These are phyloP conservation scores for Blastobotrys chiropterorum DNA, from an alignment of 805 yeast genomes.

Conservation along the genomic window DNA sequence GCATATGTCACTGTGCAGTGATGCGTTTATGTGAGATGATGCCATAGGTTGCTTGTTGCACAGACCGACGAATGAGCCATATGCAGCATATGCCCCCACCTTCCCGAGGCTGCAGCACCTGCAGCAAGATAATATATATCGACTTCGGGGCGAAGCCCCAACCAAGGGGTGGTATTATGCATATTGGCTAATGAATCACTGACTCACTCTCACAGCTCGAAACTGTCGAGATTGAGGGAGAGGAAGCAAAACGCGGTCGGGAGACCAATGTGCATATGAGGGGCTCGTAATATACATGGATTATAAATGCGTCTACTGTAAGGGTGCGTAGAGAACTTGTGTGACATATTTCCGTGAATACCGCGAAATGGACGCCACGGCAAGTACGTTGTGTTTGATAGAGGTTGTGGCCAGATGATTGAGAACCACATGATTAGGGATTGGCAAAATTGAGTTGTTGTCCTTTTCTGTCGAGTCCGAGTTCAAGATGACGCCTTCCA, in stretches of 20 bases:
- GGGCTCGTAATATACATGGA: not conserved
- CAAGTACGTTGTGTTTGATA: conserved; percentile 85
- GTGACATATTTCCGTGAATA: conserved; percentile 88
- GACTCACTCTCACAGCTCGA: too few relatives aligned
- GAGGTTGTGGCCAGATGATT: conserved; percentile 93
- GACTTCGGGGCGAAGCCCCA: too few relatives aligned
- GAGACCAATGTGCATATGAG: too few relatives aligned
- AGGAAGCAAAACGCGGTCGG: too few relatives aligned
- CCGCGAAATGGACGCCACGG: conserved; percentile 86
- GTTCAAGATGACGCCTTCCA: conserved; percentile 88
- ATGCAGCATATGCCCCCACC: too few relatives aligned
- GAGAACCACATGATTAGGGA: conserved; percentile 89
- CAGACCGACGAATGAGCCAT: too few relatives aligned
- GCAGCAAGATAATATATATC: too few relatives aligned
- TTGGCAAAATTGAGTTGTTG: conserved; percentile 80
- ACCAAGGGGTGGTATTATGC: too few relatives aligned
- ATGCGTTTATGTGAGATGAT: not conserved
- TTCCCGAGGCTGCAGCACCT: too few relatives aligned
- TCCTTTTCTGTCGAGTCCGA: conserved; percentile 66
- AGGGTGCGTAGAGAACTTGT: conserved; percentile 85
- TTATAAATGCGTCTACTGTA: conserved; percentile 35
- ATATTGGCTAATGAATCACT: too few relatives aligned
- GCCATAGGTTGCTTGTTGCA: too few relatives aligned
- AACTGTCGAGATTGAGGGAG: too few relatives aligned
- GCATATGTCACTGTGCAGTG: not conserved